phyloP scores from a whole-genome alignment of 257 asterid genomes.

The Buddleja alternifolia region DNA sequence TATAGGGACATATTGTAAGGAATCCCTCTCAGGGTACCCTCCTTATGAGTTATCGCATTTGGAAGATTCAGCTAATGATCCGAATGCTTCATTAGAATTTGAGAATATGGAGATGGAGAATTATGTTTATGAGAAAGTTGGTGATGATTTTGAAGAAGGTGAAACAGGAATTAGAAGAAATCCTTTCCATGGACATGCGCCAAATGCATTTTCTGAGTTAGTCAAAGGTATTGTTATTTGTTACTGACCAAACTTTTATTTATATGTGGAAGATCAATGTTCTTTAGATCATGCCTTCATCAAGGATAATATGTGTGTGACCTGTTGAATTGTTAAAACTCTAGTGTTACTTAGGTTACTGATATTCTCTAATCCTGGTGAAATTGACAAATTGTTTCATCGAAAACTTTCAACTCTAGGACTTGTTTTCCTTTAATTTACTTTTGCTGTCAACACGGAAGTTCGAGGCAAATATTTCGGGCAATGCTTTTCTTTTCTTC shows the following conservation, averaged over 20 bases:
- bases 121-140: conserved; percentile 55
- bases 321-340: conserved; percentile 5
- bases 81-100: conserved; percentile 52
- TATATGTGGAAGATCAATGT: conserved; percentile 10
- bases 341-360: conserved; percentile 5
- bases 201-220: conserved; percentile 50
- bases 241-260: conserved; percentile 6
- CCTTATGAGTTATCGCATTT: conserved; percentile 62
- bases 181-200: conserved; percentile 55
- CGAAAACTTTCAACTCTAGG: neutral
- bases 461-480: neutral
- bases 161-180: conserved; percentile 42
- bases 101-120: conserved; percentile 80
- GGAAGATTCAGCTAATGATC: conserved; percentile 53
- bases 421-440: neutral
- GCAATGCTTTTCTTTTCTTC: neutral
- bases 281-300: conserved; percentile 14
- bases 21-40: conserved; percentile 59
- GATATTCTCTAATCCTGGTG: conserved; percentile 9
- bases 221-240: conserved; percentile 59
- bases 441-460: conserved; percentile 19
- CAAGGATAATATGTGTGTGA: neutral
- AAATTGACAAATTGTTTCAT: conserved; percentile 4
- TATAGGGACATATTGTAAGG: conserved; percentile 72
- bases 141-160: conserved; percentile 62